These are phyloP conservation scores for Candida cerambycidarum DNA, from an alignment of 805 yeast genomes.

Conservation along the genomic window DNA sequence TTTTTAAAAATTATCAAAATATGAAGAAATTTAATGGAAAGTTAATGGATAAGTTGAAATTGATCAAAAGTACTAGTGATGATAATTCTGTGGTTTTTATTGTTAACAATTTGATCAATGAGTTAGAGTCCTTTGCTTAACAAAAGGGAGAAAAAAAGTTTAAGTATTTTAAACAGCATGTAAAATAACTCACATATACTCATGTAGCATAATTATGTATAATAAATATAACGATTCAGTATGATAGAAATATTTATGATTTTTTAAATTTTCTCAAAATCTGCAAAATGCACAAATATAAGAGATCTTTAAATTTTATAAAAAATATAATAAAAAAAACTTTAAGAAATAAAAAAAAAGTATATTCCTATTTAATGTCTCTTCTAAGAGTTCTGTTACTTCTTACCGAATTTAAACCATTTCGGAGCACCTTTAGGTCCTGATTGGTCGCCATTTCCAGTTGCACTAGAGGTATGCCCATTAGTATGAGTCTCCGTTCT, in stretches of 20 bases:
- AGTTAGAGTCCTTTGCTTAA: conserved; percentile 9
- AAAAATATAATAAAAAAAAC: not conserved
- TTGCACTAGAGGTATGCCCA: not conserved
- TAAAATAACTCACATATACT: not conserved
- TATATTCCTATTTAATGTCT: not conserved
- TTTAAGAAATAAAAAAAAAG: not conserved
- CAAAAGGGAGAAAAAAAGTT: not conserved
- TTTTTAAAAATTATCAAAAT: conserved; percentile 28
- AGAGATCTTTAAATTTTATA: not conserved
- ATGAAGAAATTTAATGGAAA: conserved; percentile 11
- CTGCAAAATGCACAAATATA: too few relatives aligned
- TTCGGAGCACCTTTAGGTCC: conserved; percentile 7
- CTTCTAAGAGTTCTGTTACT: too few relatives aligned
- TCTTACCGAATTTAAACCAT: conserved; percentile 10
- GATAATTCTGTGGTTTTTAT: conserved; percentile 20
- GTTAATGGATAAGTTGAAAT: conserved; percentile 16
- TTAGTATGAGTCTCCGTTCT: not conserved
- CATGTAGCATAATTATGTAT: too few relatives aligned
- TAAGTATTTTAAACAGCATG: not conserved
- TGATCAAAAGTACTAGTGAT: conserved; percentile 22
- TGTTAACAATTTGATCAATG: conserved; percentile 24
- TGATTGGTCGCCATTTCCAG: too few relatives aligned
- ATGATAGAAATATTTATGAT: too few relatives aligned
- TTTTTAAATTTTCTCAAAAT: too few relatives aligned
- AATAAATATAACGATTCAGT: too few relatives aligned